phyloP scores from a whole-genome alignment of 768 basidiomycete species.

The Termitomyces sp. region DNA sequence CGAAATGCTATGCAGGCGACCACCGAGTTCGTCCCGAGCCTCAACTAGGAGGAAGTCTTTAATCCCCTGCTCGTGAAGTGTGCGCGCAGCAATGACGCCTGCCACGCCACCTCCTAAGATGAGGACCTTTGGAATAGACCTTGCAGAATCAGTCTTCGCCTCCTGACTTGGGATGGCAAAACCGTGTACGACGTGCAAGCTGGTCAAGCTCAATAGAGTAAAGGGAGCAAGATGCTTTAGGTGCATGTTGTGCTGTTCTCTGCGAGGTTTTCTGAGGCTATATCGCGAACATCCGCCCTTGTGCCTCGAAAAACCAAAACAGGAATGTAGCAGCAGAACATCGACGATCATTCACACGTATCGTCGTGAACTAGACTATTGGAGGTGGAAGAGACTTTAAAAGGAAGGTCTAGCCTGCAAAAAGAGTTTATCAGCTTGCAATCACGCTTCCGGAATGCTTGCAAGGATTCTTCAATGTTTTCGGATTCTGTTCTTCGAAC shows the following conservation, averaged over 20 bases:
- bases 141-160: too few relatives aligned
- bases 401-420: too few relatives aligned
- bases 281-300: neutral
- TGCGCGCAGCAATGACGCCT: conserved; percentile 62
- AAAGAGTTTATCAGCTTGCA: too few relatives aligned
- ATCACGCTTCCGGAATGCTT: neutral
- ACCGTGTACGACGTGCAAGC: neutral
- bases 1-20: conserved; percentile 45
- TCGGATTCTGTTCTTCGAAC: too few relatives aligned
- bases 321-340: too few relatives aligned
- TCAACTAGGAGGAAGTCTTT: conserved; percentile 60
- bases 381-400: too few relatives aligned
- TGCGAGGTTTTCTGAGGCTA: neutral
- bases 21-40: conserved; percentile 53
- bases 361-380: too few relatives aligned
- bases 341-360: too few relatives aligned
- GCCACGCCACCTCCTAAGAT: conserved; percentile 67
- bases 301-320: too few relatives aligned
- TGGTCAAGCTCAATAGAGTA: neutral
- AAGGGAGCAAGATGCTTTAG: neutral
- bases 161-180: neutral
- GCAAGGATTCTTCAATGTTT: neutral
- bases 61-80: conserved; percentile 50
- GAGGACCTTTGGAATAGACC: conserved; percentile 32
- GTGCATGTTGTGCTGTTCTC: neutral